These are phyloP conservation scores for Zanthoxylum bungeanum DNA, from an alignment of 345 rosid genomes.

Conservation along the genomic window DNA sequence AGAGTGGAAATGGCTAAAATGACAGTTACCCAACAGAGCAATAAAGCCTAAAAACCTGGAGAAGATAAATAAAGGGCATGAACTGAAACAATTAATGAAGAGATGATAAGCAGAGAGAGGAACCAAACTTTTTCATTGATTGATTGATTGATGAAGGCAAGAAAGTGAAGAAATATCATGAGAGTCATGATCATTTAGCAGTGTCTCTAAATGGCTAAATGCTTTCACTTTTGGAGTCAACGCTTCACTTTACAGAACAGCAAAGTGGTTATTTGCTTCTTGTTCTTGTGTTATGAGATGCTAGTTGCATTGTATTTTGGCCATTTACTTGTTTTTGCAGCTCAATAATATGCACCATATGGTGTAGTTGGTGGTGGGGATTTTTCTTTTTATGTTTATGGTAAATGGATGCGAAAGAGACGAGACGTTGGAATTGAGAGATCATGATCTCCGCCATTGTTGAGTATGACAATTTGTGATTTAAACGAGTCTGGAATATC, in stretches of 20 bases:
- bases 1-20: neutral
- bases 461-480: constrained; percentile 24
- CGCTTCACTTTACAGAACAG: constrained; percentile 15
- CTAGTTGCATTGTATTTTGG: neutral
- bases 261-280: neutral
- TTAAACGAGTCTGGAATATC: neutral
- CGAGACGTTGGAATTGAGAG: constrained; percentile 19
- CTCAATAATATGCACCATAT: neutral
- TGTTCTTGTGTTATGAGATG: neutral
- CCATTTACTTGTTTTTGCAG: too few relatives aligned
- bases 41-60: neutral
- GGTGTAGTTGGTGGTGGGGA: neutral
- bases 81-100: constrained; percentile 1
- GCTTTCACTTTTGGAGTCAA: constrained; percentile 13
- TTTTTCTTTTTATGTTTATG: neutral
- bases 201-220: neutral
- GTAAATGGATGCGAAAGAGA: constrained; percentile 20
- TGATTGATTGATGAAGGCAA: constrained; percentile 34
- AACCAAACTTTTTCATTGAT: constrained; percentile 8
- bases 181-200: constrained; percentile 25
- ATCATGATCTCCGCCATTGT: constrained; percentile 29
- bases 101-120: constrained; percentile 12
- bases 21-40: neutral
- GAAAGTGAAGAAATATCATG: constrained; percentile 25
- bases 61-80: neutral